A percentile compares a stretch with the other conserved stretches of the same genome.
phyloP scores from a whole-genome alignment of 768 basidiomycete species.

The Galerina sulciceps region DNA sequence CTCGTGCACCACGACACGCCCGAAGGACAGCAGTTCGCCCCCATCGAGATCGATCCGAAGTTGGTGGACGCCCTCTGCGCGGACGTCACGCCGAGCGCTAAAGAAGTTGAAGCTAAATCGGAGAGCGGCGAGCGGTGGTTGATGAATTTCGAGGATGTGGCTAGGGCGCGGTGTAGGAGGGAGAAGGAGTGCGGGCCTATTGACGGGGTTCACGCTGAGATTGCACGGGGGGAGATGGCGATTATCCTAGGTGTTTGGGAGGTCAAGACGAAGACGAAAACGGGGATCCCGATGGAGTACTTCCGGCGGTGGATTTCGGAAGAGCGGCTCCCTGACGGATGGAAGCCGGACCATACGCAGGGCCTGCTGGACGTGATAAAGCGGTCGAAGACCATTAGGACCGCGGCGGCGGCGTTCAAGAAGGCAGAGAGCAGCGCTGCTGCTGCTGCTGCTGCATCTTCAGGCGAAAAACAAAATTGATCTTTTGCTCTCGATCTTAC shows the following conservation, averaged over 20 bases:
- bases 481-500: no score
- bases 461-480: neutral
- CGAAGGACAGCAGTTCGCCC: conserved; percentile 46
- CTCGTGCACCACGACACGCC: conserved; percentile 56
- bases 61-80: conserved; percentile 43
- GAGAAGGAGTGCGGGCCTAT: conserved; percentile 48
- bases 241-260: conserved; percentile 65
- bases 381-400: conserved; percentile 32
- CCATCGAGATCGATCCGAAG: conserved; percentile 36
- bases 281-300: conserved; percentile 50
- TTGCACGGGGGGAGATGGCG: conserved; percentile 72
- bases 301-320: conserved; percentile 53
- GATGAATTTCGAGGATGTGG: conserved; percentile 47
- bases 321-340: conserved; percentile 54
- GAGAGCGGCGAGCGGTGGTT: conserved; percentile 24
- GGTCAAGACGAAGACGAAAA: conserved; percentile 34
- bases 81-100: conserved; percentile 33
- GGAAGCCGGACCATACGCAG: conserved; percentile 42
- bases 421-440: conserved; percentile 19
- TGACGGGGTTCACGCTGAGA: conserved; percentile 53
- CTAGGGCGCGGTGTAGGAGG: conserved; percentile 53
- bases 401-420: conserved; percentile 28
- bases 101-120: conserved; percentile 28
- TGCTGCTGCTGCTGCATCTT: neutral
- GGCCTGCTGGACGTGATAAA: conserved; percentile 40